Evolutionary conservation across 345 rosid genomes (phyloP), one percentile per base, ranked within the genome.

Genomic region (Gossypium stocksii): DNA sequence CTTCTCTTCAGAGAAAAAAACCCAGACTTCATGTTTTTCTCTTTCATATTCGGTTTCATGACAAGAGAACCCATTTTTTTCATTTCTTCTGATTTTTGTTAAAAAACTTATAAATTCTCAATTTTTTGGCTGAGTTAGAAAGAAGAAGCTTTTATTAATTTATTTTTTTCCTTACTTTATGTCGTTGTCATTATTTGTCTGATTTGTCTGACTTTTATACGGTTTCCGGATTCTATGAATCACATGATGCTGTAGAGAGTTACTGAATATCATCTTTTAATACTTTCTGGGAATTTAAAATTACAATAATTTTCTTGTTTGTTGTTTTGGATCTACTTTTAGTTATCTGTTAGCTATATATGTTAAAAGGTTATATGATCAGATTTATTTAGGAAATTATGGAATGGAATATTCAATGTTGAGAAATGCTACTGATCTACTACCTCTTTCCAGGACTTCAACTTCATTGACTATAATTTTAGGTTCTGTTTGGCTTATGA

Each of bases 401-500:
- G 15, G 59, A 69, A n/a, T 10, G 22, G 46, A 69, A 27, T 46
- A 22, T 34, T 69, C 45, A 10, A 17, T 5, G 60, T 69, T 16
- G 46, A 69, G 15, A 51, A 51, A 29, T 51, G 46, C 25, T 27
- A 10, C 59, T 29, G 60, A 69, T 27, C 72, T 27, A 25, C 22
- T 17, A 7, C 54, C 15, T 22, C 6, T 45, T 65, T 67, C 16
- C 72, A 67, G 15, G 57, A 48, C 16, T 23, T 16, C 19, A 10
- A 48, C 57, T 23, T 27, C 58, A 48, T 3, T 44, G 53, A 17
- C 20, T 46, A 41, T 67, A 22, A 23, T 49, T 25, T 7, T 48
- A 68, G 72, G 22, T 68, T 68, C 58, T 68, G 58, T 46, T 66
- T 46, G 51, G 41, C 13, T 66, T 66, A 54, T 66, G 20, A 66